Evolutionary conservation across 1,139 yeast species (phyloP).

Genomic region (Magnusiomyces tetraspermus): DNA sequence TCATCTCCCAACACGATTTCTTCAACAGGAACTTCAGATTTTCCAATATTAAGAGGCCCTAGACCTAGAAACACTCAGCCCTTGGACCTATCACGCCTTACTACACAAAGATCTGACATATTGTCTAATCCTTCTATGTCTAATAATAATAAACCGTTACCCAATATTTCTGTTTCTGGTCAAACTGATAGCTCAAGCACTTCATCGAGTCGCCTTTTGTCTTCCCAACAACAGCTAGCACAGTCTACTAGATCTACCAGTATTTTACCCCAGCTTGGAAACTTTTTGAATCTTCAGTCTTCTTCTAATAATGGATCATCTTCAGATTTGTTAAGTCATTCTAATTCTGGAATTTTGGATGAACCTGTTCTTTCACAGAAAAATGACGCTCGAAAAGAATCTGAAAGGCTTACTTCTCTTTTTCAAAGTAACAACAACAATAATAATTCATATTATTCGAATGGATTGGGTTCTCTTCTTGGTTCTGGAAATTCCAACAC

Average conservation of each 20-base stretch:
- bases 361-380: not conserved
- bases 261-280: constrained; percentile 2
- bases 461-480: no score
- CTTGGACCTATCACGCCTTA: no score
- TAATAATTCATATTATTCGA: no score
- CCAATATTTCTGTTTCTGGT: no score
- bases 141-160: no score
- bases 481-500: no score
- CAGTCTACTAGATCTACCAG: constrained; percentile 1
- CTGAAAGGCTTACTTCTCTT: no score
- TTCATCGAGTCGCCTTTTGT: not conserved
- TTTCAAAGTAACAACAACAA: no score
- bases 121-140: no score
- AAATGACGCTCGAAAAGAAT: no score
- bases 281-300: not conserved
- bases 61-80: not conserved
- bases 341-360: not conserved
- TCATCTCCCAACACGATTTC: no score
- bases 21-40: not conserved
- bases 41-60: not conserved
- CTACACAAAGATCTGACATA: no score
- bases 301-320: not conserved
- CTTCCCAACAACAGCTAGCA: not conserved
- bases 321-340: not conserved
- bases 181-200: not conserved